A percentile compares a stretch with the other conserved stretches of the same genome.
Evolutionary conservation across 148 eudicot genomes (phyloP).

Genomic region (Amaranthus palmeri): DNA sequence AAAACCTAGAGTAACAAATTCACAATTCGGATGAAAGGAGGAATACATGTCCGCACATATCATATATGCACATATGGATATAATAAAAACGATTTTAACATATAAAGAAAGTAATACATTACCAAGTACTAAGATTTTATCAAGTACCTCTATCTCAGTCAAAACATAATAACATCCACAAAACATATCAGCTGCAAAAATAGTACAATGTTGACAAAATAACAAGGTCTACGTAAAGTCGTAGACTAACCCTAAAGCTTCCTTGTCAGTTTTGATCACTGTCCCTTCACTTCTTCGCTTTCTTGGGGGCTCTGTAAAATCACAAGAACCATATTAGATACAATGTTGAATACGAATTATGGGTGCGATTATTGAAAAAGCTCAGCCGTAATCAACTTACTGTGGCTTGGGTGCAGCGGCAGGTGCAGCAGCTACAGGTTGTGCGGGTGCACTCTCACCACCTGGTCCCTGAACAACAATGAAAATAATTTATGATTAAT

Average conservation of each 20-base stretch:
- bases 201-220: constrained; percentile 30
- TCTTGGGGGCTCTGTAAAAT: constrained; percentile 28
- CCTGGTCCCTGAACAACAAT: constrained; percentile 42
- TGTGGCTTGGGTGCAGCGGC: constrained; percentile 36
- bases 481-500: neutral
- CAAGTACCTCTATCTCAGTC: constrained; percentile 20
- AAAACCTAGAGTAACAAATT: too few species aligned
- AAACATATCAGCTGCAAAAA: constrained; percentile 25
- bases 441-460: constrained; percentile 41
- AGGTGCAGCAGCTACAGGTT: constrained; percentile 38
- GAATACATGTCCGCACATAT: too few species aligned
- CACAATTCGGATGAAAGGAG: too few species aligned
- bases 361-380: neutral
- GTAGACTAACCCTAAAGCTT: constrained; percentile 17
- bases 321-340: neutral
- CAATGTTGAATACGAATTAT: neutral
- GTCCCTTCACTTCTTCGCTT: constrained; percentile 31
- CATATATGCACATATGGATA: neutral
- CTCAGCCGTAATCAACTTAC: constrained; percentile 18
- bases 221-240: constrained; percentile 14
- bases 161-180: constrained; percentile 26
- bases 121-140: constrained; percentile 21
- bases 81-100: neutral
- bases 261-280: constrained; percentile 15
- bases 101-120: constrained; percentile 20